Conservation (phyloP, 2,329 filamentous ascomycete genomes). For the Grosmannia clavigera region DNA sequence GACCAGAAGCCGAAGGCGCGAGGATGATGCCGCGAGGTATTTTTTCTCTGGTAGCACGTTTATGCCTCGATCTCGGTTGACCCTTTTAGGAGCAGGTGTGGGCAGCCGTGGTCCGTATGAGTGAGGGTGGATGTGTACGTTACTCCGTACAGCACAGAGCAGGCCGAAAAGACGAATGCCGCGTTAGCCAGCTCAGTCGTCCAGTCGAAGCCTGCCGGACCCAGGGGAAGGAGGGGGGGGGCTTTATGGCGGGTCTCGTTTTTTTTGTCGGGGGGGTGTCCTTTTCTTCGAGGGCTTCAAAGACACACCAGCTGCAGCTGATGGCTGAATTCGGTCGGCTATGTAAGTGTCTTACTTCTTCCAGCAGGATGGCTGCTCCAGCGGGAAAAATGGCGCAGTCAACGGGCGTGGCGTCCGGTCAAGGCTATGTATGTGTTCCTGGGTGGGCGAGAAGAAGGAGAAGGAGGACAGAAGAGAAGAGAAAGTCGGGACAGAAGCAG, state of each 20-base stretch:
- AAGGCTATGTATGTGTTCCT: neutral
- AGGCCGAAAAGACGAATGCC: conserved; percentile 1
- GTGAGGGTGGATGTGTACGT: neutral
- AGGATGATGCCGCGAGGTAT: conserved; percentile 1
- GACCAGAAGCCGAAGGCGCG: neutral
- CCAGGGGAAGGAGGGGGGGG: neutral
- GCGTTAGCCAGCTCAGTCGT: neutral
- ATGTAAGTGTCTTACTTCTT: neutral
- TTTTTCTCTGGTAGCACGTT: neutral
- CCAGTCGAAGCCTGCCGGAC: neutral
- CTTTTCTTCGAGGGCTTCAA: neutral
- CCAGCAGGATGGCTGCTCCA: neutral
- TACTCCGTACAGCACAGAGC: neutral
- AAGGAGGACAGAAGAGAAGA: neutral
- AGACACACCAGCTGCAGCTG: neutral
- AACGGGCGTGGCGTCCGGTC: neutral
- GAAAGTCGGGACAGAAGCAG: neutral
- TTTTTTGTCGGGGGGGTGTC: neutral
- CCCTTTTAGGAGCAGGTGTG: neutral
- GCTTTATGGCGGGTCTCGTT: neutral
- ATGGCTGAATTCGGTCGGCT: neutral
- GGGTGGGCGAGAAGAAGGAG: neutral
- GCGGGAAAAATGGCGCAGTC: neutral
- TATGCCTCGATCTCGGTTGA: neutral
- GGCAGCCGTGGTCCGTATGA: neutral